phyloP scores from a whole-genome alignment of 495 filamentous ascomycete genomes.

The Aspergillus wentii region DNA sequence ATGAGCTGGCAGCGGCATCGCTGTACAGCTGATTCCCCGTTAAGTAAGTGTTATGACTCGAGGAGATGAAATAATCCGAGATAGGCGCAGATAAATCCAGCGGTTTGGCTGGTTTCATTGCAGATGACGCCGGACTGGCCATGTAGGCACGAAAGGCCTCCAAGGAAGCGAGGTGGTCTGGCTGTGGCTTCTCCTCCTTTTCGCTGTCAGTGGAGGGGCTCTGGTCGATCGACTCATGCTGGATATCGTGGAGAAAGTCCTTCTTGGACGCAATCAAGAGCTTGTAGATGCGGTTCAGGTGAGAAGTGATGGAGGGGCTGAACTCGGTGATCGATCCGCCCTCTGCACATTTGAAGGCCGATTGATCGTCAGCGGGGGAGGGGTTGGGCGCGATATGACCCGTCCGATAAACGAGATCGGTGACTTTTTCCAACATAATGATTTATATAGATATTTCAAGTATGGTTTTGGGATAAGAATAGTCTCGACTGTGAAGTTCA shows the following conservation, averaged over 20 bases:
- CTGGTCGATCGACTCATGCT: constrained; percentile 12
- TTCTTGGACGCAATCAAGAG: constrained; percentile 11
- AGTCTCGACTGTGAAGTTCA: too few species aligned
- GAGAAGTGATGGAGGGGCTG: constrained; percentile 20
- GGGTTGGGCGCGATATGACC: neutral
- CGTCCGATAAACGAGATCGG: neutral
- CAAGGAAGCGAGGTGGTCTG: constrained; percentile 30
- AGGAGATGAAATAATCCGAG: constrained; percentile 85
- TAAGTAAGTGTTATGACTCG: constrained; percentile 93
- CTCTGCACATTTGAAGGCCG: neutral
- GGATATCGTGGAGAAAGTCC: constrained; percentile 22
- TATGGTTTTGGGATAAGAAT: too few species aligned
- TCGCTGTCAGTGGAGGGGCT: neutral
- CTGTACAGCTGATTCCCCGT: constrained; percentile 89
- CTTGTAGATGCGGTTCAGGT: constrained; percentile 31
- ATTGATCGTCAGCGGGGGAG: neutral
- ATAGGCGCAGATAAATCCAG: constrained; percentile 62
- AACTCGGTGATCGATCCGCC: constrained; percentile 16
- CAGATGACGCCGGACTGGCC: constrained; percentile 49
- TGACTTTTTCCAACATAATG: neutral
- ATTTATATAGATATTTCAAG: too few species aligned
- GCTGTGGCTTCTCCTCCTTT: neutral
- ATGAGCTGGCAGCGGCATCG: constrained; percentile 72
- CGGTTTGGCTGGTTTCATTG: constrained; percentile 24
- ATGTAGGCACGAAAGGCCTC: constrained; percentile 55